Percentiles rank a stretch among this genome's conserved stretches.
phyloP scores from a whole-genome alignment of 164 flowering plant species.

The Macadamia integrifolia region DNA sequence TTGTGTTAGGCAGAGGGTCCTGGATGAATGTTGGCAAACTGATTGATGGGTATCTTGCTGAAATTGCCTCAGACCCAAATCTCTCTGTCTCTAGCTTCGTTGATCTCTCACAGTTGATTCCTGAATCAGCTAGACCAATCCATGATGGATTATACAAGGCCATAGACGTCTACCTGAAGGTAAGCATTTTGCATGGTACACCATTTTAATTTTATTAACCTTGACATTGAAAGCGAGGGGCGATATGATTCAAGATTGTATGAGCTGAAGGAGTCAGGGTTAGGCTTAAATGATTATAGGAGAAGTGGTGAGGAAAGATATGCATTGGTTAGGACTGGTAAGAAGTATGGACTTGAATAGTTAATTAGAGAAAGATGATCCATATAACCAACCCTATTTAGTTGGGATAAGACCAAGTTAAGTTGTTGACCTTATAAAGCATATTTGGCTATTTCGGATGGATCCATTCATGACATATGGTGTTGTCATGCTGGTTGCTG shows the following conservation, averaged over 20 bases:
- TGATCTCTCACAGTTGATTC: slow-evolving; percentile 48
- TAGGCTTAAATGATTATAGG: too few species aligned
- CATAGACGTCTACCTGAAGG: slow-evolving; percentile 76
- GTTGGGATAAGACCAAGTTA: neutral
- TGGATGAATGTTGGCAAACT: slow-evolving; percentile 53
- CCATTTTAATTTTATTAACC: neutral
- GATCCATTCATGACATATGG: too few species aligned
- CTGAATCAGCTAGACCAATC: slow-evolving; percentile 61
- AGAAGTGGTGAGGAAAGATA: too few species aligned
- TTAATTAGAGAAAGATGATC: too few species aligned
- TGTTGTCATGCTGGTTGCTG: neutral
- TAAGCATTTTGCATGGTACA: slow-evolving; percentile 14
- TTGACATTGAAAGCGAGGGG: neutral
- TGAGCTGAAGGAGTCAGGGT: neutral
- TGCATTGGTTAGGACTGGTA: too few species aligned
- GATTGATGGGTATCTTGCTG: slow-evolving; percentile 67
- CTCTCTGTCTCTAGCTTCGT: slow-evolving; percentile 44
- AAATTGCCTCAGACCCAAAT: slow-evolving; percentile 61
- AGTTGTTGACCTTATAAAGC: neutral
- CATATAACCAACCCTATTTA: too few species aligned
- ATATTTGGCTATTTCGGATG: too few species aligned
- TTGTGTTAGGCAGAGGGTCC: slow-evolving; percentile 37
- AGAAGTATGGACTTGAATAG: too few species aligned
- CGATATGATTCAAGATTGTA: too few species aligned
- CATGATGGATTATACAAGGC: slow-evolving; percentile 80